Conservation (phyloP, 495 filamentous ascomycete species). For the Penicillium waksmanii region DNA sequence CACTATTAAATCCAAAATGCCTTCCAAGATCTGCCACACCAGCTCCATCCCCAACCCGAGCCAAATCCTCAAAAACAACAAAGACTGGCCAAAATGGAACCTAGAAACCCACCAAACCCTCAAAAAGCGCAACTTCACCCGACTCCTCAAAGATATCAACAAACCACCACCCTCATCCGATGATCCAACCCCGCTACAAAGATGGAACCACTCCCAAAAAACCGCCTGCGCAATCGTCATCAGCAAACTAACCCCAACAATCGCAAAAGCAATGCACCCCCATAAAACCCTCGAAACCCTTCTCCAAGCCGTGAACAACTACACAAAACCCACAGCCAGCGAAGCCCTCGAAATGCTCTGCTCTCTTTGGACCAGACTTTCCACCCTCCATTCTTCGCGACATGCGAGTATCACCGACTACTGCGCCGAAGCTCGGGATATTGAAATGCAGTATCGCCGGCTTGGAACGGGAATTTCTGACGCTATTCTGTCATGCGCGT, state of each 20-base stretch:
- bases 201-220: neutral
- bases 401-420: neutral
- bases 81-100: conserved; percentile 8
- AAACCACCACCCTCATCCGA: neutral
- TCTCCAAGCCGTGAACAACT: neutral
- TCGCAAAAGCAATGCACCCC: neutral
- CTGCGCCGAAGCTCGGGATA: neutral
- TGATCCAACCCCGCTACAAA: neutral
- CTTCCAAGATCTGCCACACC: neutral
- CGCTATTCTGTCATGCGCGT: neutral
- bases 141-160: neutral
- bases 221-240: neutral
- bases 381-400: neutral
- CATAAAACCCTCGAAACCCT: conserved; percentile 1
- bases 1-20: neutral
- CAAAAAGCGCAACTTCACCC: neutral
- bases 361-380: neutral
- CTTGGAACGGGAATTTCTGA: neutral
- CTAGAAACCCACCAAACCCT: neutral
- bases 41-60: neutral
- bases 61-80: neutral
- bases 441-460: neutral
- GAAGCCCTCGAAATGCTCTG: neutral
- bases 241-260: neutral
- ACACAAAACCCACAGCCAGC: neutral